Base-by-base conservation (phyloP, 2,329 filamentous ascomycete genomes). In the Nemania diffusa region DNA sequence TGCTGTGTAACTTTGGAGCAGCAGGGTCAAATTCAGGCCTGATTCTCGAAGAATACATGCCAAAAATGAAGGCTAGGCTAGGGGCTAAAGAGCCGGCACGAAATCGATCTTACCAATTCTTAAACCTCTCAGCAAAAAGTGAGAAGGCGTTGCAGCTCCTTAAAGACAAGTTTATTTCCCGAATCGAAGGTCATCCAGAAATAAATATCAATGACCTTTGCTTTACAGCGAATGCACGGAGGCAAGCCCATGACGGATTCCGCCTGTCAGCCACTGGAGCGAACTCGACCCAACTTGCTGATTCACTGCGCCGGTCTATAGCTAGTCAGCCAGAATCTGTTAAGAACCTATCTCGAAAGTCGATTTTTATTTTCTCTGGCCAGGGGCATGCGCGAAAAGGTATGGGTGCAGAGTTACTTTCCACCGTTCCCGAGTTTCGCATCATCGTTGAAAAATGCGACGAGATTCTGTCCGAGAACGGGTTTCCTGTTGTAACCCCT, bases 281-380 rank as follows among this genome's bases (percentile, higher is more conserved):
- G 68, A 20, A 26, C 34, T 34, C 5, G 13, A 56, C 11, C 13
- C 29, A 63, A 24, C 52, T 63, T 24, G 52, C 11, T 15, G 20
- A 13, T 13, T 57, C 52, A 11, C 37, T 63, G 24, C 60, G 52
- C 6, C 52, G 56, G 5, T 50, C 60, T 44, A 9, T 22, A 42
- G 2, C 34, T 1, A 27, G 5, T 29, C 22, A 40, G 15, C 9
- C 17, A 20, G 40, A 22, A 1, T 32, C 22, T 1, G 13, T 24
- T 48, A 26, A 72, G 62, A 4, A 75, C 69, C 37, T 67, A 69
- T 0, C 20, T 22, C 40, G 44, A 51, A 62, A 53, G 29, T 27
- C 24, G n/a, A 72, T 76, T 0, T 79, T 80, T 52, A 74, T 75
- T 1, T 80, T 79, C 53, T 78, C 78, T 2, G 78, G 78, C 3